phyloP scores from a whole-genome alignment of 192 early-diverging fungal genomes.

The Powellomyces hirtus region DNA sequence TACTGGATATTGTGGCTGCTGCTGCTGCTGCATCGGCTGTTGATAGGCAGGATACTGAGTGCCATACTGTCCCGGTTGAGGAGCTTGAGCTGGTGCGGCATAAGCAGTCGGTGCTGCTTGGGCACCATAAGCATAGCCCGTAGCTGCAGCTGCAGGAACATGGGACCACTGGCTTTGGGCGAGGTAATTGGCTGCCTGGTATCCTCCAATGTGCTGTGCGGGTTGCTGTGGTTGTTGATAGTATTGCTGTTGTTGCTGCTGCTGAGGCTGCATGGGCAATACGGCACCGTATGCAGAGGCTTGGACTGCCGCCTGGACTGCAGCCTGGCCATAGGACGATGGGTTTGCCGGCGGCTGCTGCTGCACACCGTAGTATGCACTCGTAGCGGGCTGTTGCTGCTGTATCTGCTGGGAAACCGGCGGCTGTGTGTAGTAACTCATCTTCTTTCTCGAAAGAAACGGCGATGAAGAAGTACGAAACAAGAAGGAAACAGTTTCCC shows the following conservation, averaged over 20 bases:
- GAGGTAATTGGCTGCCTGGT: background rate
- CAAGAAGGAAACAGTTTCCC: background rate
- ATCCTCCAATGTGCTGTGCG: background rate
- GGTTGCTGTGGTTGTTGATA: background rate
- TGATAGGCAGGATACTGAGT: constrained; percentile 3
- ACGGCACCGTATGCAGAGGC: constrained; percentile 18
- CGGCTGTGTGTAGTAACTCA: background rate
- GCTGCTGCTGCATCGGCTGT: background rate
- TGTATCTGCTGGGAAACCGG: background rate
- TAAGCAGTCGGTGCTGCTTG: constrained; percentile 5
- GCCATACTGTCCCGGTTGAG: constrained; percentile 7
- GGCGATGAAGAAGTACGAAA: background rate
- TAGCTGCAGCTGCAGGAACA: background rate
- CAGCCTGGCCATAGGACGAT: constrained; percentile 16
- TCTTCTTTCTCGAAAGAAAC: background rate
- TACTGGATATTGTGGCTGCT: background rate
- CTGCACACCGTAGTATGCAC: background rate
- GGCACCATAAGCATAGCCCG: constrained; percentile 1
- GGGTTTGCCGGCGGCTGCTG: constrained; percentile 1
- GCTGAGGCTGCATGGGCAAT: background rate
- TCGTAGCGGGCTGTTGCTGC: background rate
- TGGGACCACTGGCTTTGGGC: background rate
- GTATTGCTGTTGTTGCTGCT: background rate
- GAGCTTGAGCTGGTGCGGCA: background rate
- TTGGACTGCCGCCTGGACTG: constrained; percentile 22